phyloP scores from a whole-genome alignment of 2,329 filamentous ascomycete genomes.

The Diplodia sapinea region DNA sequence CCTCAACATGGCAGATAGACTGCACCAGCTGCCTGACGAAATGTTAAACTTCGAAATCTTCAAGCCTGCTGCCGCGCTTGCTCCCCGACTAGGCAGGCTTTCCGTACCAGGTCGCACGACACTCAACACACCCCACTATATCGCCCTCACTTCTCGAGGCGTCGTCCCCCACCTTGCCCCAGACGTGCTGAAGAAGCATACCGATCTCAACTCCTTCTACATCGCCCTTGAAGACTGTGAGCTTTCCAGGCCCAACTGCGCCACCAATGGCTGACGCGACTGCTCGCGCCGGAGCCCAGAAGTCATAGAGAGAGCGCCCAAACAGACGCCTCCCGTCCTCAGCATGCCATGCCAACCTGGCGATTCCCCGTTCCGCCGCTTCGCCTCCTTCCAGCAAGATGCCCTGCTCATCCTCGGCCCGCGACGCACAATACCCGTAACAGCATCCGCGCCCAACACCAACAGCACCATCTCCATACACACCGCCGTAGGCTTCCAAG shows the following conservation, averaged over 20 bases:
- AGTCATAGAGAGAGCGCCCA: slow-evolving; percentile 67
- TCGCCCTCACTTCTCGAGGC: slow-evolving; percentile 82
- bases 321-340: slow-evolving; percentile 59
- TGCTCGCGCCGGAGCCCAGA: slow-evolving; percentile 48
- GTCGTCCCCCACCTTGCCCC: slow-evolving; percentile 86
- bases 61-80: slow-evolving; percentile 46
- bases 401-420: slow-evolving; percentile 75
- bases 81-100: slow-evolving; percentile 72
- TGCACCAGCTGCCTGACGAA: slow-evolving; percentile 33
- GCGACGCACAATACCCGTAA: slow-evolving; percentile 76
- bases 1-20: slow-evolving; percentile 4
- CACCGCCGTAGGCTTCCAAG: slow-evolving; percentile 84
- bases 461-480: slow-evolving; percentile 75
- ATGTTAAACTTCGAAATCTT: slow-evolving; percentile 55
- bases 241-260: slow-evolving; percentile 41
- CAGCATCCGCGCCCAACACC: slow-evolving; percentile 71
- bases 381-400: slow-evolving; percentile 72
- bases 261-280: slow-evolving; percentile 45
- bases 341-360: slow-evolving; percentile 49
- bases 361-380: slow-evolving; percentile 71
- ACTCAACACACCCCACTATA: slow-evolving; percentile 83
- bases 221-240: slow-evolving; percentile 91
- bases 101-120: slow-evolving; percentile 65
- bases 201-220: slow-evolving; percentile 72
- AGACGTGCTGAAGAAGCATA: slow-evolving; percentile 74